phyloP scores from a whole-genome alignment of 192 early-diverging fungal species.

The Coemansia sp. region DNA sequence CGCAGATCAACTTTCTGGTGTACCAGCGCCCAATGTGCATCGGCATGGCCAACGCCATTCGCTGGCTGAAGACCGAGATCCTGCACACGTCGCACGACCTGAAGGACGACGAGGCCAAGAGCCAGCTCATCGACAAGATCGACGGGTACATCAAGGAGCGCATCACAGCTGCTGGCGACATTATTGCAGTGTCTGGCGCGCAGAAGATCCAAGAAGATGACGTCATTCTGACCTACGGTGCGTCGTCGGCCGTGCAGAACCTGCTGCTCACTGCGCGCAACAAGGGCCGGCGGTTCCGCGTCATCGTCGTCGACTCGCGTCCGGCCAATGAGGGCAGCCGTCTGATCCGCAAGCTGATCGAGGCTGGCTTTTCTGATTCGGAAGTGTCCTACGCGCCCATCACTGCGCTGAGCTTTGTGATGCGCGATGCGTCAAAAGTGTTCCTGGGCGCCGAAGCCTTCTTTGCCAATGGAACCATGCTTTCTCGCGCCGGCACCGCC shows the following conservation, averaged over 20 bases:
- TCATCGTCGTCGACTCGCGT: conserved; percentile 88
- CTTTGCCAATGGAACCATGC: conserved; percentile 88
- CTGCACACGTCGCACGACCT: conserved; percentile 71
- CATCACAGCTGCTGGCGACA: conserved; percentile 77
- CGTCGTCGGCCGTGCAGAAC: conserved; percentile 84
- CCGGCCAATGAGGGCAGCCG: conserved; percentile 82
- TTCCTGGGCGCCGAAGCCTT: conserved; percentile 92
- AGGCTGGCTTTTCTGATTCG: conserved; percentile 31
- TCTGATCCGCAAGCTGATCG: conserved; percentile 39
- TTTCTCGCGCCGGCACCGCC: conserved; percentile 87
- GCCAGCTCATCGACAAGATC: conserved; percentile 69
- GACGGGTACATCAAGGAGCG: conserved; percentile 88
- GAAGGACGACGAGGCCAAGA: conserved; percentile 82
- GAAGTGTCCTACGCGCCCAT: conserved; percentile 48
- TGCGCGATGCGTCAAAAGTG: conserved; percentile 88
- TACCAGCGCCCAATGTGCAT: conserved; percentile 84
- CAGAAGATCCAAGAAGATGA: conserved; percentile 92
- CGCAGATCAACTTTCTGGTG: conserved; percentile 88
- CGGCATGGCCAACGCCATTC: conserved; percentile 91
- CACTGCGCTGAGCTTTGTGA: conserved; percentile 63
- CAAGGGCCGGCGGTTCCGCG: conserved; percentile 77
- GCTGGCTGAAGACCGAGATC: conserved; percentile 87
- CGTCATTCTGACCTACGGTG: conserved; percentile 87
- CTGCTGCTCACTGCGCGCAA: conserved; percentile 75
- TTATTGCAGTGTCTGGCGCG: conserved; percentile 77